Evolutionary conservation across 495 filamentous ascomycete species (phyloP).

Genomic region (Wilcoxina mikolae): DNA sequence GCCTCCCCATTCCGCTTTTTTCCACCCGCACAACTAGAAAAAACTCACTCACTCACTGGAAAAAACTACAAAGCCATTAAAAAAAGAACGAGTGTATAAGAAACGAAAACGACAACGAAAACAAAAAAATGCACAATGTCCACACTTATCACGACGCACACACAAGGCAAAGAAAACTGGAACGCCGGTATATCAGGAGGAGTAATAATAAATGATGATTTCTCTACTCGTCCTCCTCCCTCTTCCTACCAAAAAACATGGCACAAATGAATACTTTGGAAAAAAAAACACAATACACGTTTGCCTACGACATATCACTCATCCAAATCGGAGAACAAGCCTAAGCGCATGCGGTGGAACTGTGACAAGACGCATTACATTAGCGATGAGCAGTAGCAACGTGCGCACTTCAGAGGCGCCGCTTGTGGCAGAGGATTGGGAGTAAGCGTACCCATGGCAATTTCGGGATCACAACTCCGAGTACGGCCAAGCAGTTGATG

Average conservation of each 20-base stretch:
- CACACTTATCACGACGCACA: no score
- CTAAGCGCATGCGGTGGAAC: conserved; percentile 59
- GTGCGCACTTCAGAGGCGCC: conserved; percentile 6
- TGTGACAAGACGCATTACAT: conserved; percentile 24
- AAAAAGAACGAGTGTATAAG: no score
- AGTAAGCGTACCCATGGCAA: conserved; percentile 63
- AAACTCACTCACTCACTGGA: no score
- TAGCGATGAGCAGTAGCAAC: conserved; percentile 8
- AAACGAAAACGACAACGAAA: no score
- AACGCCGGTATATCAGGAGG: no score
- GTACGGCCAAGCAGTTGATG: conserved; percentile 84
- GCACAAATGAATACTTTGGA: neutral
- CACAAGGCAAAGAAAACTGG: no score
- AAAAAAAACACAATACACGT: neutral
- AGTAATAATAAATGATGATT: no score
- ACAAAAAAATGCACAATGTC: no score
- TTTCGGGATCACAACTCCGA: conserved; percentile 90
- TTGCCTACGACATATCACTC: conserved; percentile 11
- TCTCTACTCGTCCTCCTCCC: no score
- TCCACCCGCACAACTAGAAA: no score
- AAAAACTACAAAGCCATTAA: no score
- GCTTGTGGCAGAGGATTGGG: neutral
- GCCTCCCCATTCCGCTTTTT: no score
- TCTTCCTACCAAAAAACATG: neutral
- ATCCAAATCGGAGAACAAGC: conserved; percentile 37